Evolutionary conservation across 495 filamentous ascomycete species (phyloP), one percentile per base, ranked within the genome.

Genomic region (Cladorrhinum samala): DNA sequence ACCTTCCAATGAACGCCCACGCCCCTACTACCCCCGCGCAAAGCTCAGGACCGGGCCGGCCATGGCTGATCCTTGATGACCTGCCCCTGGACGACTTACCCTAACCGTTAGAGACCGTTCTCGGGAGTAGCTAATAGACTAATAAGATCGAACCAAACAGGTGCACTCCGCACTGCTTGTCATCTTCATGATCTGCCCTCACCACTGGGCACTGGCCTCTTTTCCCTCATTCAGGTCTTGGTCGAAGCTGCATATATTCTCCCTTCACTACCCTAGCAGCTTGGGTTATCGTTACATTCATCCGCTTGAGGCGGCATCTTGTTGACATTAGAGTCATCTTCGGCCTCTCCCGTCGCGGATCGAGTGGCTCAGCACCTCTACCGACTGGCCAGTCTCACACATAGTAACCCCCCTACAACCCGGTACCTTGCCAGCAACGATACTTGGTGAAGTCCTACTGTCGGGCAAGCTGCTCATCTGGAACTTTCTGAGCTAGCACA

Each of bases 71-170:
- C 63, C 58, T 56, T 46, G 62, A 54, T 43, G 44, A 45, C 47
- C 54, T 42, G 39, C 46, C 52, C 46, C 20, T 55, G 52, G 59
- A 51, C 40, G 49, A 49, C 46, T 55, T 48, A 43, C 46, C 50
- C 38, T 57, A 36, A 46, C 56, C 50, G 44, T 60, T 54, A 39
- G 61, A 56, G 52, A 56, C 55, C 18, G 52, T 30, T 47, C 46
- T 52, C 56, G 40, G 21, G 46, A 47, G 57, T 40, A 46, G 53
- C 54, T 58, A 57, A 65, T 67, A 53, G 55, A 61, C 64, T 63
- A 62, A 62, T 64, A 54, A 56, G 51, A 62, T 52, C 54, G 42
- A 57, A 57, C 52, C 50, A 36, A 56, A 23, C 47, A 52, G 48
- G 48, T 33, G 36, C 55, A 53, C 39, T 38, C 19, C 54, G 50